Base-by-base conservation (phyloP, 83 land plant genomes). In the Picea mariana region DNA sequence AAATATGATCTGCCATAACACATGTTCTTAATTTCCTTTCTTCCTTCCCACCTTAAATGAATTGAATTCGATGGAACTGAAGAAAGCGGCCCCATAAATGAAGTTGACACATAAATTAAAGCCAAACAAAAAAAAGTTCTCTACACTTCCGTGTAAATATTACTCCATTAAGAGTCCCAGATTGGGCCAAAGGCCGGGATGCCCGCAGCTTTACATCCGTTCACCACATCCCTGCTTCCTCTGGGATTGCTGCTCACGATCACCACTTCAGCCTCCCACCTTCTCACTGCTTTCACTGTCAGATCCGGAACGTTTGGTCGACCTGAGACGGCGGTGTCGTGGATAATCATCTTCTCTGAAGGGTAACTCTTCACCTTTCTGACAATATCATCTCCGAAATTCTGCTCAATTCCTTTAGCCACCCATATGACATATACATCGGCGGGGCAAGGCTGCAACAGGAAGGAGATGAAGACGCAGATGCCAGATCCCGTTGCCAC, bases 161-260 rank as follows among this genome's bases (percentile, higher is more conserved):
- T 34, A 34, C 34, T 34, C 34, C 34, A 47, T 13, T 55, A 88
- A 69, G 92, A 90, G 49, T 92, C 94, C 94, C 92, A 92, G 20
- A 92, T 87, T 7, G 92, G 94, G 1, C 90, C 94, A 77, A 92
- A 92, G 2, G 92, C 94, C 17, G 89, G 84, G 34, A 92, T 83
- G 18, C 93, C 92, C 3, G 81, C 86, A 2, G 31, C 81, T 77
- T 84, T 87, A 83, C 93, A 89, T 6, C 92, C 88, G 23, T 82
- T 73, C 20, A 91, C 88, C 1, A 91, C 88, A 67, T 84, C 91
- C 42, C 91, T 85, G 40, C 91, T 88, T 31, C 90, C 90, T n/a
- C 83, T 76, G 0, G 95, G 93, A 82, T 89, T 93, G 47, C 90
- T 90, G 5, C 88, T 93, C 52, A 91, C 95, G 24, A 90, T 82